Conservation (phyloP, 2,329 filamentous ascomycete genomes). For the Cladophialophora yegresii region DNA sequence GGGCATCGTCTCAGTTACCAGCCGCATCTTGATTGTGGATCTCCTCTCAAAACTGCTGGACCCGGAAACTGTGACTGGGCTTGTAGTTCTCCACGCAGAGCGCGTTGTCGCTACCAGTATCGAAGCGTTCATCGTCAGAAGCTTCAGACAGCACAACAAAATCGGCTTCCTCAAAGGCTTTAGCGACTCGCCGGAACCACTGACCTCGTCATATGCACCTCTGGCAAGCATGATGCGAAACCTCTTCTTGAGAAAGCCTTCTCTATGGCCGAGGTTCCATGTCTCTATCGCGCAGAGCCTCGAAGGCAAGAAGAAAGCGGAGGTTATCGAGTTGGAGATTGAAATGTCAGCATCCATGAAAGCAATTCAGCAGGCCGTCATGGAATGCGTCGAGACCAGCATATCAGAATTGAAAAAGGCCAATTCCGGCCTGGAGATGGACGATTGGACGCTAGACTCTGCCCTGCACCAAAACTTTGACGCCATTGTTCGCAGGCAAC, state of each 20-base stretch:
- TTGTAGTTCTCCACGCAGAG: conserved; percentile 87
- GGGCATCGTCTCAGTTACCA: conserved; percentile 94
- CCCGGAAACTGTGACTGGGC: conserved; percentile 80
- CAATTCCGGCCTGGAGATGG: conserved; percentile 88
- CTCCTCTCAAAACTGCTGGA: conserved; percentile 79
- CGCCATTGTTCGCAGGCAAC: conserved; percentile 78
- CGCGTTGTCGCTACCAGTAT: conserved; percentile 77
- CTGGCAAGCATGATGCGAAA: conserved; percentile 89
- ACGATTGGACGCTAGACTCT: conserved; percentile 94
- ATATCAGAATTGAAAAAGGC: conserved; percentile 91
- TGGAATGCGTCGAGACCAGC: conserved; percentile 94
- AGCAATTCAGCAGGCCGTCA: conserved; percentile 87
- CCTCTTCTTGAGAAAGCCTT: conserved; percentile 82
- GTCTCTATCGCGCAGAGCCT: conserved; percentile 84
- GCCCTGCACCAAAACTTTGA: conserved; percentile 93
- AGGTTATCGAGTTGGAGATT: conserved; percentile 95
- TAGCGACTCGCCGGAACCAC: conserved; percentile 88
- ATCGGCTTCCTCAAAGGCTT: conserved; percentile 93
- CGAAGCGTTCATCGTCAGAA: conserved; percentile 91
- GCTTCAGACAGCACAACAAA: conserved; percentile 95
- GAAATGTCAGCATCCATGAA: conserved; percentile 94
- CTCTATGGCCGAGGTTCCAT: conserved; percentile 92
- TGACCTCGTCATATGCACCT: conserved; percentile 83
- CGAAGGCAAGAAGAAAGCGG: conserved; percentile 87
- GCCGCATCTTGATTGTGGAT: conserved; percentile 91